A percentile compares a stretch with the other conserved stretches of the same genome.
These are phyloP conservation scores for Trichoderma citrinoviride DNA, from an alignment of 2,329 filamentous ascomycete species.

Conservation along the genomic window DNA sequence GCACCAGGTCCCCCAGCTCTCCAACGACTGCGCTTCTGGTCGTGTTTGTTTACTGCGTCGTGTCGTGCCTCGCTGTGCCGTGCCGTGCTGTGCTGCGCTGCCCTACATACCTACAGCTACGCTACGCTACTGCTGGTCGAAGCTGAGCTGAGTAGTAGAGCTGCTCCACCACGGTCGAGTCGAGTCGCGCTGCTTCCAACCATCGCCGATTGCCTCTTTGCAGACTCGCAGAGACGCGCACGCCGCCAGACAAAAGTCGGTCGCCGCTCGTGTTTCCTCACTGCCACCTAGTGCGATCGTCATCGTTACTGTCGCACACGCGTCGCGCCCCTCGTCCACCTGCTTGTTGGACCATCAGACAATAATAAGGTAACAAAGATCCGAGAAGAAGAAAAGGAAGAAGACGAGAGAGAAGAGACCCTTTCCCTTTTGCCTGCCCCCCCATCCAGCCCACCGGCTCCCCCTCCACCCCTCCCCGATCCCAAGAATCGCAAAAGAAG, in stretches of 20 bases:
- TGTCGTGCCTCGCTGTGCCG: constrained; percentile 10
- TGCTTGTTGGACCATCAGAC: neutral
- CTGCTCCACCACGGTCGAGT: constrained; percentile 12
- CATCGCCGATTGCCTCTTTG: constrained; percentile 20
- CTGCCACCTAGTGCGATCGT: constrained; percentile 18
- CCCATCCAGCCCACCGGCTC: neutral
- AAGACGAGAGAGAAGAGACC: neutral
- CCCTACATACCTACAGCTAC: too few relatives aligned
- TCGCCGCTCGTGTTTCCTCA: constrained; percentile 21
- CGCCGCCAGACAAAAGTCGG: constrained; percentile 18
- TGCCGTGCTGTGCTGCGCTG: neutral
- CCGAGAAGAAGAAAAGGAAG: too few relatives aligned
- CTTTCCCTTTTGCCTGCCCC: neutral
- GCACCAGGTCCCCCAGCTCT: constrained; percentile 25
- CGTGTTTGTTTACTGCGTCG: neutral
- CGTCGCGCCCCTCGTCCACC: constrained; percentile 20
- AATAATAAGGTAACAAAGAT: constrained; percentile 16
- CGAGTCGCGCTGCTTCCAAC: constrained; percentile 20
- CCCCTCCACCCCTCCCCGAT: neutral
- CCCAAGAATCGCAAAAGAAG: constrained; percentile 2
- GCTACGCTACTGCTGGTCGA: constrained; percentile 7
- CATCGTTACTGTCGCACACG: constrained; percentile 21
- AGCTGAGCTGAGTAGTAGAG: neutral
- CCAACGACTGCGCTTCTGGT: constrained; percentile 12
- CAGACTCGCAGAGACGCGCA: constrained; percentile 19